A percentile compares a stretch with the other conserved stretches of the same genome.
These are phyloP conservation scores for Phytophthora pluvialis DNA, from an alignment of 352 stramenopile species.

Conservation along the genomic window DNA sequence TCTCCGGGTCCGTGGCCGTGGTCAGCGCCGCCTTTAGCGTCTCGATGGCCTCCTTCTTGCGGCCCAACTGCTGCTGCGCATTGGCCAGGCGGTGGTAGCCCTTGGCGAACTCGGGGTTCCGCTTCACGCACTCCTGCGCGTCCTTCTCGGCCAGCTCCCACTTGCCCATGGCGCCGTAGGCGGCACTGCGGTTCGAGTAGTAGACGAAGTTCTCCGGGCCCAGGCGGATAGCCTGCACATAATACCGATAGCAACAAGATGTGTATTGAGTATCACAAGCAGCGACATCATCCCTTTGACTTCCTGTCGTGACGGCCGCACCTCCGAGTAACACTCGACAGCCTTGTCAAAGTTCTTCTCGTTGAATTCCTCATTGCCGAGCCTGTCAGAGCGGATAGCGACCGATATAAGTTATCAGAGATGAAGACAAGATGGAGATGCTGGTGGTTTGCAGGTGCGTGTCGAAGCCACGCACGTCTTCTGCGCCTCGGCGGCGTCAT, in stretches of 20 bases:
- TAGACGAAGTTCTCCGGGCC: slow-evolving; percentile 82
- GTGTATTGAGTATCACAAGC: not conserved
- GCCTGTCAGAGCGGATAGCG: slow-evolving; percentile 29
- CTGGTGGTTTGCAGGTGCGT: not conserved
- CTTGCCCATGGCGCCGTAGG: slow-evolving; percentile 69
- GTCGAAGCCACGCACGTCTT: slow-evolving; percentile 52
- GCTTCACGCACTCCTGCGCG: slow-evolving; percentile 74
- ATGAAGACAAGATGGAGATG: not conserved
- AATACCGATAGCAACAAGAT: too few species aligned
- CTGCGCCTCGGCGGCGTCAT: slow-evolving; percentile 67
- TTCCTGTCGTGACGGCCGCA: slow-evolving; percentile 18
- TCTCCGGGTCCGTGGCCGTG: slow-evolving; percentile 44
- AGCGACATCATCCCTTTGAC: not conserved
- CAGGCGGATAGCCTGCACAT: slow-evolving; percentile 75
- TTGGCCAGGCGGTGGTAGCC: slow-evolving; percentile 83
- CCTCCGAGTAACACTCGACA: slow-evolving; percentile 81
- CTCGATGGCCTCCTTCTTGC: slow-evolving; percentile 70
- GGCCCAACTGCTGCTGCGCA: slow-evolving; percentile 79
- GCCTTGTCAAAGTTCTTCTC: slow-evolving; percentile 86
- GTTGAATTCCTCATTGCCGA: slow-evolving; percentile 89
- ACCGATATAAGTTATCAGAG: not conserved
- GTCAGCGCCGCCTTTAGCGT: slow-evolving; percentile 56
- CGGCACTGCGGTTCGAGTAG: slow-evolving; percentile 84
- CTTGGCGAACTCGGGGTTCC: slow-evolving; percentile 79
- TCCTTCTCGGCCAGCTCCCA: slow-evolving; percentile 79